Evolutionary conservation across 2,329 filamentous ascomycete genomes (phyloP).

Genomic region (Stachybotrys chartarum): DNA sequence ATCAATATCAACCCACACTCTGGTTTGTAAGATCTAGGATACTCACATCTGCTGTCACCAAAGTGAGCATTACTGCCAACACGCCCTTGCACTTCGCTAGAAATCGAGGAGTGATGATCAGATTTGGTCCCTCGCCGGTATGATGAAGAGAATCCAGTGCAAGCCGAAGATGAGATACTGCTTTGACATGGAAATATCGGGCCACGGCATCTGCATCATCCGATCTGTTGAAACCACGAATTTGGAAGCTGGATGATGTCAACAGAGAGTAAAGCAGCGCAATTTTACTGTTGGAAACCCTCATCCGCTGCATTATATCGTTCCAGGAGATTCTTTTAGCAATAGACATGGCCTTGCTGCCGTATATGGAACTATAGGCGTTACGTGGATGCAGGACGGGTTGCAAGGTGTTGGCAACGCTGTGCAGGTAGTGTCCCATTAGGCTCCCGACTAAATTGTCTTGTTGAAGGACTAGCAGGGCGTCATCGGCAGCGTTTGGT

Average conservation of each 20-base stretch:
- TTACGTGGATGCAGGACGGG: constrained; percentile 3
- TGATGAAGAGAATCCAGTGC: not conserved
- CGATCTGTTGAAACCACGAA: constrained; percentile 1
- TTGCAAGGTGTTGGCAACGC: constrained; percentile 4
- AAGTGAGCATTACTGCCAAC: constrained; percentile 5
- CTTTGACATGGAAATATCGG: constrained; percentile 1
- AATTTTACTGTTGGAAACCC: constrained; percentile 1
- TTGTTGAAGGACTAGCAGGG: too few species aligned
- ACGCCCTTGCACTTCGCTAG: constrained; percentile 1
- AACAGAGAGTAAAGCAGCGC: constrained; percentile 6
- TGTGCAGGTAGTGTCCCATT: constrained; percentile 3
- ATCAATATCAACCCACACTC: not conserved
- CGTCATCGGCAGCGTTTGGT: not conserved
- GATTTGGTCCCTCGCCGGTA: not conserved
- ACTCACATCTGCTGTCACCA: constrained; percentile 5
- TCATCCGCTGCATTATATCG: not conserved
- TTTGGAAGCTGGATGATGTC: constrained; percentile 4
- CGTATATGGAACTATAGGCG: constrained; percentile 4
- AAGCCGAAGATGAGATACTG: constrained; percentile 2
- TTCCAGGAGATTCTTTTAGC: not conserved
- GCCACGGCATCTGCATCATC: constrained; percentile 1
- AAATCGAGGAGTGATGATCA: too few species aligned
- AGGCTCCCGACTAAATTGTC: not conserved
- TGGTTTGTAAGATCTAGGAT: not conserved
- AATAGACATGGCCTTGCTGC: constrained; percentile 4